Percentiles rank a stretch among this genome's conserved stretches.
Conservation (phyloP, 768 basidiomycete species). For the Mycena sanguinolenta region DNA sequence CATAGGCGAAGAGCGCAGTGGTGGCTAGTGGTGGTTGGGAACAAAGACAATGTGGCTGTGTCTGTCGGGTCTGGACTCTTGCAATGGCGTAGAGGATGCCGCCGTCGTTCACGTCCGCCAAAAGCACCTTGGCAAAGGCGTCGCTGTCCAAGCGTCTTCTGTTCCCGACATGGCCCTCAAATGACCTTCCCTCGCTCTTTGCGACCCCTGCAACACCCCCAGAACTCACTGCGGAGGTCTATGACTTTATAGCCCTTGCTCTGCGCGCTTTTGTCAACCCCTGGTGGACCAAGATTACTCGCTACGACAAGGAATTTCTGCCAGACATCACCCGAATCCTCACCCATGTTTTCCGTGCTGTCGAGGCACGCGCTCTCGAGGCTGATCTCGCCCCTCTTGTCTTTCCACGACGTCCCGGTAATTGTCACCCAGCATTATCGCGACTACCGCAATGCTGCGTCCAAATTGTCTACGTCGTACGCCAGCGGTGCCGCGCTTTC, state of each 20-base stretch:
- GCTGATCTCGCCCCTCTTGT: conserved; percentile 74
- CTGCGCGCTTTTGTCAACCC: conserved; percentile 84
- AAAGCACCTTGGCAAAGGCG: conserved; percentile 44
- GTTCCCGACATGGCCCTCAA: conserved; percentile 65
- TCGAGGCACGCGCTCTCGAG: conserved; percentile 69
- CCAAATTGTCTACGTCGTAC: conserved; percentile 78
- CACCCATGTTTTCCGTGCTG: conserved; percentile 65
- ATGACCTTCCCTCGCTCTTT: conserved; percentile 68
- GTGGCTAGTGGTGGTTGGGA: no score
- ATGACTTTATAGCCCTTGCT: conserved; percentile 84
- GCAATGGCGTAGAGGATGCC: no score
- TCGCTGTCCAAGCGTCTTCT: conserved; percentile 71
- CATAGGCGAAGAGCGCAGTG: no score
- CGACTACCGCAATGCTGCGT: conserved; percentile 79
- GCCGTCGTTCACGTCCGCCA: conserved; percentile 39
- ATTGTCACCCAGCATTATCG: conserved; percentile 81
- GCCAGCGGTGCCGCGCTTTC: conserved; percentile 74
- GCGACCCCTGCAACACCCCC: conserved; percentile 55
- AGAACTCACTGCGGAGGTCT: conserved; percentile 77
- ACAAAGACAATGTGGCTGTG: no score
- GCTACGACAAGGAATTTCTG: conserved; percentile 87
- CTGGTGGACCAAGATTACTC: conserved; percentile 89
- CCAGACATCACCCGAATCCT: conserved; percentile 77
- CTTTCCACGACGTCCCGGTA: conserved; percentile 71
- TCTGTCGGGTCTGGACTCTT: no score